phyloP scores from a whole-genome alignment of 2,329 filamentous ascomycete genomes.

The Knoxdaviesia proteae region DNA sequence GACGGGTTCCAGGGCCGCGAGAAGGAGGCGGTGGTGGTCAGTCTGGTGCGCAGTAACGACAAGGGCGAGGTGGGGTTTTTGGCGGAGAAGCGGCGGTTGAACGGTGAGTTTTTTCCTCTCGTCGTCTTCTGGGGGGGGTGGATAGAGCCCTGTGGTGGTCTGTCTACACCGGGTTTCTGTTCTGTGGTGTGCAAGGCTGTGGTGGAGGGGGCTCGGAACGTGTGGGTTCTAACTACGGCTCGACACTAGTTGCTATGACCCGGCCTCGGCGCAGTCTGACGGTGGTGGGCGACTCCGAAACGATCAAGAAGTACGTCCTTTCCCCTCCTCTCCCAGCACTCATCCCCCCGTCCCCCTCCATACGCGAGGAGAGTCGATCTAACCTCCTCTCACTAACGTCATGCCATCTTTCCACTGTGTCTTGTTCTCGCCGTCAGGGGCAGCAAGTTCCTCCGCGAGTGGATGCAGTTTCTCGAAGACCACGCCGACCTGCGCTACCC shows the following conservation, averaged over 20 bases:
- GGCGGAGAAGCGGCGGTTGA: constrained; percentile 74
- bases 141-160: not conserved
- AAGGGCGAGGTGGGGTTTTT: constrained; percentile 83
- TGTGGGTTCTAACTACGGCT: not conserved
- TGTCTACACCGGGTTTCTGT: too few species aligned
- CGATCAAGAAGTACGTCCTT: constrained; percentile 56
- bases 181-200: too few species aligned
- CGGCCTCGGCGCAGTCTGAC: constrained; percentile 77
- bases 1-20: constrained; percentile 95
- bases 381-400: constrained; percentile 7
- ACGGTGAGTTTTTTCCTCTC: constrained; percentile 39
- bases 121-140: not conserved
- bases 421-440: constrained; percentile 33
- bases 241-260: constrained; percentile 84
- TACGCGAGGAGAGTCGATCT: constrained; percentile 1
- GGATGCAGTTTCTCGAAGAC: constrained; percentile 85
- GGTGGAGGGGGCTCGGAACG: too few species aligned
- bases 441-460: constrained; percentile 64
- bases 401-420: not conserved
- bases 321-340: constrained; percentile 2
- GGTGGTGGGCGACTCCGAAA: constrained; percentile 85
- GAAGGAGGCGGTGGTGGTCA: constrained; percentile 87
- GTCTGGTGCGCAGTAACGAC: constrained; percentile 77
- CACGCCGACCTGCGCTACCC: constrained; percentile 80
- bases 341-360: not conserved